Evolutionary conservation across 1,139 yeast species (phyloP).

Genomic region (Candida neerlandica): DNA sequence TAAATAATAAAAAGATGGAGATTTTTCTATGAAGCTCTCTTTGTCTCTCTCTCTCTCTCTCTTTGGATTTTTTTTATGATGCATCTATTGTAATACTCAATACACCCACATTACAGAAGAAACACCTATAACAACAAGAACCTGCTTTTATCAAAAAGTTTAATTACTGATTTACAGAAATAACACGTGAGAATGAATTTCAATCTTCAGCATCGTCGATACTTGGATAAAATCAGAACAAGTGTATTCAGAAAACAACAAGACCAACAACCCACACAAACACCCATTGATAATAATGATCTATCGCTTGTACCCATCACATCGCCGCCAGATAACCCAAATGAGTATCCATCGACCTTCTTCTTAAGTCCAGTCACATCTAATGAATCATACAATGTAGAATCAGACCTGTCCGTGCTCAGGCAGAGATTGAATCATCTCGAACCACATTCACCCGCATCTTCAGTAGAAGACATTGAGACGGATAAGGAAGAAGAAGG

Average conservation of each 20-base stretch:
- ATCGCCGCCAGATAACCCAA: constrained; percentile 17
- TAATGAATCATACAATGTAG: constrained; percentile 25
- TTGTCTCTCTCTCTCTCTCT: no score
- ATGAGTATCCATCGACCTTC: constrained; percentile 26
- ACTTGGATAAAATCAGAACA: constrained; percentile 5
- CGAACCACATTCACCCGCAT: constrained; percentile 12
- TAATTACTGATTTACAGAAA: not conserved
- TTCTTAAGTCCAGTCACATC: constrained; percentile 41
- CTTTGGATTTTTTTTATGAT: constrained; percentile 3
- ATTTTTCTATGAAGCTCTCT: not conserved
- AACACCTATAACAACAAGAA: not conserved
- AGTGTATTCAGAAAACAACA: constrained; percentile 6
- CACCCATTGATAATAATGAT: constrained; percentile 6
- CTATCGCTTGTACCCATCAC: constrained; percentile 17
- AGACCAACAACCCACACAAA: not conserved
- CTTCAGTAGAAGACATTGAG: constrained; percentile 6
- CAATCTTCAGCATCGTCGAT: constrained; percentile 4
- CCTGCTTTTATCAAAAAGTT: not conserved
- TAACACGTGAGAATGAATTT: constrained; percentile 3
- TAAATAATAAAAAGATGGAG: constrained; percentile 1
- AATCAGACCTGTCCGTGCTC: constrained; percentile 7
- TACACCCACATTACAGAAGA: not conserved
- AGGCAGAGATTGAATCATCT: not conserved
- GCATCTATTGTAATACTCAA: not conserved
- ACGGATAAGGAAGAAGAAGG: constrained; percentile 1